Evolutionary conservation across 23 red algal species (phyloP).

Genomic region (Cyanidiococcus yangmingshanensis): DNA sequence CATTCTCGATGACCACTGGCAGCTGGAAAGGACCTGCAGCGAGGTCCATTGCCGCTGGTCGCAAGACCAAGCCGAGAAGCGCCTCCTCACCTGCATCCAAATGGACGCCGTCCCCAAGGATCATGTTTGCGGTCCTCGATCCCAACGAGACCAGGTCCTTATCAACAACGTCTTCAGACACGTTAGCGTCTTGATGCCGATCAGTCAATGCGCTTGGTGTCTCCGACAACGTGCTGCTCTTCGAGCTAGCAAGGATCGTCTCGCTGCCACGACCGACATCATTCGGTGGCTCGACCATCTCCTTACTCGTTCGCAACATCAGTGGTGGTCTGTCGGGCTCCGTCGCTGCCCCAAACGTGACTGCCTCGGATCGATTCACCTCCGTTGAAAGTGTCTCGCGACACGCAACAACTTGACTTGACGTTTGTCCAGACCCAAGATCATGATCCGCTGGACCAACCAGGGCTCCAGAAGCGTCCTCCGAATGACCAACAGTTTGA

Average conservation of each 20-base stretch:
- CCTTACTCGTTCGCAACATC: background rate
- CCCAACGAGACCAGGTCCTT: background rate
- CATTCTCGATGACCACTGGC: background rate
- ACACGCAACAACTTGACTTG: background rate
- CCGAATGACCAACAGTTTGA: background rate
- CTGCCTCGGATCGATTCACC: background rate
- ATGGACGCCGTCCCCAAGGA: background rate
- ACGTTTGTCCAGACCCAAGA: background rate
- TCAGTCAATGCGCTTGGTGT: background rate
- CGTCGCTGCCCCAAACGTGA: background rate
- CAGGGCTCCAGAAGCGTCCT: background rate
- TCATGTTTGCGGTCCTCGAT: background rate
- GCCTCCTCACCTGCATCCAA: background rate
- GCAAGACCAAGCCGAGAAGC: background rate
- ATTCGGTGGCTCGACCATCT: background rate
- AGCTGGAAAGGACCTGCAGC: background rate
- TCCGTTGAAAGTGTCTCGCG: background rate
- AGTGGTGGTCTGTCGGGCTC: too few species aligned
- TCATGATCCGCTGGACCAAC: background rate
- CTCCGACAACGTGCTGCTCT: background rate
- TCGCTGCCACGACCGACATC: background rate
- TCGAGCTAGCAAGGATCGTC: background rate
- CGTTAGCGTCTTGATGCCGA: background rate
- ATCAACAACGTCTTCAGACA: background rate
- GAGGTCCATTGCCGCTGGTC: background rate